Base-by-base conservation (phyloP, 345 rosid genomes). In the Euclidium syriacum region DNA sequence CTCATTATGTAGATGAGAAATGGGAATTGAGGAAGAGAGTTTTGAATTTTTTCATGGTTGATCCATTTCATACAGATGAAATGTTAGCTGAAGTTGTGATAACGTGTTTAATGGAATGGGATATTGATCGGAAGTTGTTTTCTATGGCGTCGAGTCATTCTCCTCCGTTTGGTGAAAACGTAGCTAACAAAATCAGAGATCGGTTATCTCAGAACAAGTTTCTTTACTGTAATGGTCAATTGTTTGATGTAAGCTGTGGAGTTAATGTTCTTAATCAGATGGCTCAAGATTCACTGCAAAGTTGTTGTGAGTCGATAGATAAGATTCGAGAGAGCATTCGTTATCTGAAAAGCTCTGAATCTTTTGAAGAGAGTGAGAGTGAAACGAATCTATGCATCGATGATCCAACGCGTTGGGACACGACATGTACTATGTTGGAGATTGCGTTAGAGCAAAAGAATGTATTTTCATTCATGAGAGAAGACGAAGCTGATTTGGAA, bases 91-190 rank as follows among this genome's bases (percentile, higher is more conserved):
- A 86, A 39, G 84, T 66, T 33, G 70, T 89, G 36, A 86, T 84
- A 68, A 36, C 73, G 3, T 81, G 83, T 67, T 80, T 89, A 36
- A 79, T 84, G 96, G 91, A 89, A 10, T 89, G 95, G 95, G 95
- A 84, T 77, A 86, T 89, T 29, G 91, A 89, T 47, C 77, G 86
- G 15, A 86, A 83, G 73, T 68, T 86, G 73, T 86, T 86, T 58
- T 81, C 89, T 22, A 69, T 82, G 80, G 78, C 85, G 11, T 79
- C 75, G 34, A 86, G 82, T 62, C 78, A 81, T 62, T 62, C 77
- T 34, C 70, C 76, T 56, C 65, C 75, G 4, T 63, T 71, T 61
- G 67, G 67, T 57, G 82, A 81, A 49, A 62, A 52, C 35, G 69
- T 86, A 23, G 80, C 78, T 33, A 62, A 65, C 20, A 82, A 75